phyloP scores from a whole-genome alignment of 768 basidiomycete genomes.

The Suillus weaverae region DNA sequence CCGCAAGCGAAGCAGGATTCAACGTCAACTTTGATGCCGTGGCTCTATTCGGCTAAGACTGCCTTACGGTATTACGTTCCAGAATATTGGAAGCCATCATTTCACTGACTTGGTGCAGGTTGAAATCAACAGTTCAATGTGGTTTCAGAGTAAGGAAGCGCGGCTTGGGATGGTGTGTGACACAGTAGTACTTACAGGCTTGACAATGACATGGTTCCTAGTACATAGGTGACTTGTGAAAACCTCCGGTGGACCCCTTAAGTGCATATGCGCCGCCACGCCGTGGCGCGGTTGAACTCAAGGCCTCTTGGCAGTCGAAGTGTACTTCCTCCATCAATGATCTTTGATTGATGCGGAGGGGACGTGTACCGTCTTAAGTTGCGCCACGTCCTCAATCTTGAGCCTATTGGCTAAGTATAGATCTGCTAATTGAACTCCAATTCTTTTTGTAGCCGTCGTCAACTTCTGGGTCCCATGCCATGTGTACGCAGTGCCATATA shows the following conservation, averaged over 20 bases:
- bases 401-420: neutral
- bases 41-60: neutral
- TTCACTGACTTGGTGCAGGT: neutral
- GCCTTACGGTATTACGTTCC: neutral
- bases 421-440: neutral
- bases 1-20: neutral
- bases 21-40: neutral
- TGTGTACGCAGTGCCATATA: neutral
- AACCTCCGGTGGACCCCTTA: neutral
- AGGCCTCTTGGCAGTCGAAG: neutral
- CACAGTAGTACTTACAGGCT: neutral
- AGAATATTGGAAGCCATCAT: neutral
- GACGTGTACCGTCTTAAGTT: neutral
- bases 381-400: neutral
- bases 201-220: neutral
- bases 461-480: neutral
- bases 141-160: neutral
- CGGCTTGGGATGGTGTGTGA: neutral
- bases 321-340: neutral
- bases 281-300: no score
- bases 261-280: no score
- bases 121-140: neutral
- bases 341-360: no score
- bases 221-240: neutral
- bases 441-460: neutral